Evolutionary conservation across 164 flowering plant genomes (phyloP), one percentile per base, ranked within the genome.

Genomic region (Tinospora cordifolia): DNA sequence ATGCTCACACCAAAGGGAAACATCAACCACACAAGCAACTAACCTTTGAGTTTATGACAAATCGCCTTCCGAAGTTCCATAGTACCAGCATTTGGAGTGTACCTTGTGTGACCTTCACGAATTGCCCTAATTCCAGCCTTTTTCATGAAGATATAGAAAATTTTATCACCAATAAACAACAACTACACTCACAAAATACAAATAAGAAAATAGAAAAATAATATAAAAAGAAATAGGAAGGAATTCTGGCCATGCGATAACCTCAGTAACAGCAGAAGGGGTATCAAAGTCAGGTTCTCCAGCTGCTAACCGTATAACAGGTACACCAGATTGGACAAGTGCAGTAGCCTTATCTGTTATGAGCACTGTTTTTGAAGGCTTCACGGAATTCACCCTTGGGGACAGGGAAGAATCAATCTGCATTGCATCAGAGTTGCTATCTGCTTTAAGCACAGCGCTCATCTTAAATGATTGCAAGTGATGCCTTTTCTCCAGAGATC

Each of bases 221-320:
- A 41, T 22, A 60, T 1, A 38, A 44, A 66, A 15, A 15, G 11
- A 2, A 21, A 21, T 4, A 4, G 58, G 6, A 44, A 13, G 12
- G 41, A 21, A 27, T 14, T 4, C 24, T 19, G 9, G 27, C 34
- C 44, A 39, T 47, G 8, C 40, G 21, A 44, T 58, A 49, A 93
- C 98, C 93, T 94, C 93, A 10, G 90, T 84, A 72, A 94, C 84
- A 15, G 68, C 77, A 21, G 84, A 70, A 63, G 99, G 99, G 41
- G 99, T 92, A 72, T 92, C 95, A 62, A 94, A 94, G 82, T 94
- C 97, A 54, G 99, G 97, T 75, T 94, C 99, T 67, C 99, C 99
- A 36, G 94, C 97, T 9, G 99, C 94, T 71, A 94, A 77, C 21
- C 86, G 74, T 24, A 94, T 92, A 62, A 94, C 93, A 64, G 97